phyloP scores from a whole-genome alignment of 2,329 filamentous ascomycete genomes.

The Cercospora zeina region DNA sequence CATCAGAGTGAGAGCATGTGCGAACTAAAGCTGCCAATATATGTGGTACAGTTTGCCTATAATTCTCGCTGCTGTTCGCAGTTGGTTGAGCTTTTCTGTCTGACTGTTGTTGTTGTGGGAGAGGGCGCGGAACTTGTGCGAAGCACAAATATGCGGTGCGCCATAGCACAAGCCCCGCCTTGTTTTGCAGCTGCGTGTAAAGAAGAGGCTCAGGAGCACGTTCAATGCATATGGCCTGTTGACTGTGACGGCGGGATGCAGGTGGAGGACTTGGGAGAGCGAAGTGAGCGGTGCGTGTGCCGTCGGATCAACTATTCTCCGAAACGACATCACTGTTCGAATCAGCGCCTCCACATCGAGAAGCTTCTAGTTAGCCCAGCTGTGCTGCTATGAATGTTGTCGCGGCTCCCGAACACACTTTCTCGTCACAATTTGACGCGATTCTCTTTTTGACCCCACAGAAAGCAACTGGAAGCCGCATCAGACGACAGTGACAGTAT shows the following conservation, averaged over 20 bases:
- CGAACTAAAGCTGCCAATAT: no score
- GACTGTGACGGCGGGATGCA: background rate
- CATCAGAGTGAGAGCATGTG: background rate
- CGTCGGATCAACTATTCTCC: background rate
- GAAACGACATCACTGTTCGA: slow-evolving; percentile 3
- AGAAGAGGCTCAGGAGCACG: background rate
- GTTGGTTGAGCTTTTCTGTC: background rate
- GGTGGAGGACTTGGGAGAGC: background rate
- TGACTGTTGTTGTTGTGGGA: background rate
- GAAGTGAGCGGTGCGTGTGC: background rate
- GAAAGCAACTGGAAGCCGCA: background rate
- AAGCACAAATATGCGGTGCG: background rate
- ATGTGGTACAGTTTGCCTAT: background rate
- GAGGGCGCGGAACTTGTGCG: background rate
- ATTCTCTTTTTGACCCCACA: background rate
- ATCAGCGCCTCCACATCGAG: slow-evolving; percentile 10
- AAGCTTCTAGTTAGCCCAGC: slow-evolving; percentile 10
- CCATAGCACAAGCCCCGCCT: background rate
- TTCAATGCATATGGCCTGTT: background rate
- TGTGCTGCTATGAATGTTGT: slow-evolving; percentile 6
- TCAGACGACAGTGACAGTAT: slow-evolving; percentile 14
- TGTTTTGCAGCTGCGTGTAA: background rate
- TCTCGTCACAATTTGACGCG: background rate
- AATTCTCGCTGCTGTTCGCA: background rate
- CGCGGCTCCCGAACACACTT: background rate